phyloP scores from a whole-genome alignment of 1,284 basidiomycete genomes.

The Austroboletus niveus region DNA sequence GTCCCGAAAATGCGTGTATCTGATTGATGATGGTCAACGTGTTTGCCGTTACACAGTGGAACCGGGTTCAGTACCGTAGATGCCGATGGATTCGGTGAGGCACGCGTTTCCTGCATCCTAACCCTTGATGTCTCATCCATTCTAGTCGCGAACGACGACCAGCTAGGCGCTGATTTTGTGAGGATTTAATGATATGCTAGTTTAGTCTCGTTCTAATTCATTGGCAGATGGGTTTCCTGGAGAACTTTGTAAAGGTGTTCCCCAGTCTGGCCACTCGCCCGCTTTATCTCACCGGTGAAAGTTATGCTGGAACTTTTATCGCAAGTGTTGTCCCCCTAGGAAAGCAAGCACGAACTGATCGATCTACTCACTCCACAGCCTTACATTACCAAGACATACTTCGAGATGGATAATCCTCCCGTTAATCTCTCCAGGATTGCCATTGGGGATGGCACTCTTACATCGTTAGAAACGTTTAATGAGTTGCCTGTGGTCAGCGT shows the following conservation, averaged over 20 bases:
- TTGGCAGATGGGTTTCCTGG: slow-evolving; percentile 59
- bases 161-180: slow-evolving; percentile 68
- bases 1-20: not conserved
- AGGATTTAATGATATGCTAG: slow-evolving; percentile 20
- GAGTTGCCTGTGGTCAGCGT: slow-evolving; percentile 54
- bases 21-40: not conserved
- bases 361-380: slow-evolving; percentile 42
- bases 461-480: slow-evolving; percentile 45
- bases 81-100: slow-evolving; percentile 49
- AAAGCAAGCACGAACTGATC: not conserved
- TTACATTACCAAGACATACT: slow-evolving; percentile 68
- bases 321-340: slow-evolving; percentile 33
- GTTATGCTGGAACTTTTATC: slow-evolving; percentile 65
- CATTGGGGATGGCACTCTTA: slow-evolving; percentile 65
- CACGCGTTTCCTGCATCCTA: slow-evolving; percentile 1
- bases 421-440: slow-evolving; percentile 61
- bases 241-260: slow-evolving; percentile 66
- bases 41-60: slow-evolving; percentile 40
- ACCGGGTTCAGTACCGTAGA: slow-evolving; percentile 67
- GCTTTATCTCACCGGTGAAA: slow-evolving; percentile 63
- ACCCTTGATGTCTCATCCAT: not conserved
- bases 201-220: not conserved
- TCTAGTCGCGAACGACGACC: slow-evolving; percentile 59
- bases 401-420: slow-evolving; percentile 56
- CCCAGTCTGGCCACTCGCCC: slow-evolving; percentile 60